A percentile compares a stretch with the other conserved stretches of the same genome.
Conservation (phyloP, 2,329 filamentous ascomycete species). For the Knoxdaviesia proteae region DNA sequence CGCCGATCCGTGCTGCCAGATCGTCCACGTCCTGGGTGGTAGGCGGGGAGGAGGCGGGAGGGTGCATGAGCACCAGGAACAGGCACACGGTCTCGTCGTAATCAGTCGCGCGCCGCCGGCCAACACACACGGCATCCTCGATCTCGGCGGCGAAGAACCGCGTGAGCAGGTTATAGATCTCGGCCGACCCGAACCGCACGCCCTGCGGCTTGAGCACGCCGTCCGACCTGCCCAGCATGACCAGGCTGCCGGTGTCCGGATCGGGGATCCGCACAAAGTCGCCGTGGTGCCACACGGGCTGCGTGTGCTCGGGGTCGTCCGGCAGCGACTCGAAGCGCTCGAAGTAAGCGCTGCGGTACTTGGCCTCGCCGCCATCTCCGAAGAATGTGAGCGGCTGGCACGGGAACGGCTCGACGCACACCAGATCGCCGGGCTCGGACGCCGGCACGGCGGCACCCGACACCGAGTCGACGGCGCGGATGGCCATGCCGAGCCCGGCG, state of each 20-base stretch:
- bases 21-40: constrained; percentile 34
- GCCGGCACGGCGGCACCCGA: constrained; percentile 32
- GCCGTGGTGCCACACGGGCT: constrained; percentile 71
- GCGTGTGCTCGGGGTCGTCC: constrained; percentile 10
- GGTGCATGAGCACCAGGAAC: constrained; percentile 51
- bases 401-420: constrained; percentile 72
- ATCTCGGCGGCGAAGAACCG: constrained; percentile 61
- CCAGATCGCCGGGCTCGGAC: constrained; percentile 64
- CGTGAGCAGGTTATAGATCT: constrained; percentile 89
- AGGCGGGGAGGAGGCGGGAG: constrained; percentile 12
- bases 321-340: constrained; percentile 40
- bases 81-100: constrained; percentile 71
- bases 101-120: constrained; percentile 49
- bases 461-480: constrained; percentile 36
- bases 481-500: constrained; percentile 60
- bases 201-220: constrained; percentile 84
- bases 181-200: constrained; percentile 77
- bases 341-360: constrained; percentile 75
- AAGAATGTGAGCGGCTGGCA: constrained; percentile 85
- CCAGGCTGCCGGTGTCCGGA: constrained; percentile 49
- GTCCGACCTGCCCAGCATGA: constrained; percentile 85
- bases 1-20: constrained; percentile 42
- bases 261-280: constrained; percentile 62
- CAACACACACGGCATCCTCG: constrained; percentile 75
- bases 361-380: constrained; percentile 45